These are phyloP conservation scores for Mucor sp. DNA, from an alignment of 371 early-diverging fungal species.

Conservation along the genomic window DNA sequence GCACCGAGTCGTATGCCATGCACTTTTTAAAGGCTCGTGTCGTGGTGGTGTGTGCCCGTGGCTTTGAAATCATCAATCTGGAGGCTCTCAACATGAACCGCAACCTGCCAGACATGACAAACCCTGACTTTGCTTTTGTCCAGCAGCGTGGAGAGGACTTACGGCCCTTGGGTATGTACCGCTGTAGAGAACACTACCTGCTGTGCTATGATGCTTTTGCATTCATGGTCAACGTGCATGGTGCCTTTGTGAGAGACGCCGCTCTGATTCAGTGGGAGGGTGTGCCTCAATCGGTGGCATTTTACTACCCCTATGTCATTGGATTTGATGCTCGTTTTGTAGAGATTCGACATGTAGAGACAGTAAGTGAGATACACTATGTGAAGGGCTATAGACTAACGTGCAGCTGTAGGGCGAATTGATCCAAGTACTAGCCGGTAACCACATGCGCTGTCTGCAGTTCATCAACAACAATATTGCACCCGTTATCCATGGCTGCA, in stretches of 20 bases:
- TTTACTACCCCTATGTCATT: conserved; percentile 80
- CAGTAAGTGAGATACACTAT: conserved; percentile 46
- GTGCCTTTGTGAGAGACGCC: conserved; percentile 16
- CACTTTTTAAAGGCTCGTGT: conserved; percentile 76
- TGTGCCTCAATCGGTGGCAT: conserved; percentile 64
- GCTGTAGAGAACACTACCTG: conserved; percentile 78
- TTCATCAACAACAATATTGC: conserved; percentile 32
- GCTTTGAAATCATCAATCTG: conserved; percentile 86
- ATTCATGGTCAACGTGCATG: conserved; percentile 82
- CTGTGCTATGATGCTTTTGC: conserved; percentile 93
- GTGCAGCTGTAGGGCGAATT: conserved; percentile 39
- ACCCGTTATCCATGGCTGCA: conserved; percentile 50
- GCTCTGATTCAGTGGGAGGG: conserved; percentile 57
- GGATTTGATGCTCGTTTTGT: conserved; percentile 91
- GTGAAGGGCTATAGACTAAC: neutral
- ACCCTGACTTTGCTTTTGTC: conserved; percentile 46
- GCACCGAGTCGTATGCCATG: conserved; percentile 72
- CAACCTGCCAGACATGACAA: conserved; percentile 38
- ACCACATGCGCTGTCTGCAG: conserved; percentile 43
- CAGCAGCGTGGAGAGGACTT: conserved; percentile 34
- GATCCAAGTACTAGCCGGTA: conserved; percentile 50
- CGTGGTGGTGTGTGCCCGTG: conserved; percentile 78
- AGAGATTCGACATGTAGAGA: conserved; percentile 86
- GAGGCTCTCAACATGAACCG: conserved; percentile 70
- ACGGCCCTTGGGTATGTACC: conserved; percentile 82